These are phyloP conservation scores for Brassica nigra DNA, from an alignment of 345 rosid species.

Conservation along the genomic window DNA sequence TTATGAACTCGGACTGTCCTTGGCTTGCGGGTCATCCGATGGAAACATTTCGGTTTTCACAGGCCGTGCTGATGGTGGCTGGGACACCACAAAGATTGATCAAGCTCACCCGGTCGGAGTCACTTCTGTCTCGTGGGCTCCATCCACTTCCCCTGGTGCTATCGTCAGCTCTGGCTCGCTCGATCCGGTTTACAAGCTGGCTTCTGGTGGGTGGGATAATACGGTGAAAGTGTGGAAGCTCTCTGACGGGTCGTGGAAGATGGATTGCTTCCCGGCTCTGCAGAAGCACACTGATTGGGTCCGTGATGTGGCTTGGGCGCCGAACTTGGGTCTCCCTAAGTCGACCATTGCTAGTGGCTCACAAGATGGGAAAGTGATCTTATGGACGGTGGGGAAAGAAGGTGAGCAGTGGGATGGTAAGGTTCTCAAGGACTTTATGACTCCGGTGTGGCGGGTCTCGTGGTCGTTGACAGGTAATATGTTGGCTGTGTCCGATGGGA, in stretches of 20 bases:
- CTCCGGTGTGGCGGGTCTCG: slow-evolving; percentile 66
- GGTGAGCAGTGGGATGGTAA: slow-evolving; percentile 68
- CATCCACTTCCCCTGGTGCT: slow-evolving; percentile 59
- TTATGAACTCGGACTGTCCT: slow-evolving; percentile 60
- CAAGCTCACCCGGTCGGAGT: slow-evolving; percentile 75
- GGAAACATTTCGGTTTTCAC: slow-evolving; percentile 67
- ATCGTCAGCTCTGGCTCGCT: slow-evolving; percentile 53
- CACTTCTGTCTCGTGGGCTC: slow-evolving; percentile 70
- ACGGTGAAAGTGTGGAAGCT: slow-evolving; percentile 70
- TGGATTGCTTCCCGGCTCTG: slow-evolving; percentile 69
- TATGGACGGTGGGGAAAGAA: slow-evolving; percentile 64
- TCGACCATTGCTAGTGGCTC: slow-evolving; percentile 71
- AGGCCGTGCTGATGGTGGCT: slow-evolving; percentile 60
- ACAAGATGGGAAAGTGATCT: slow-evolving; percentile 64
- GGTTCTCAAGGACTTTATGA: slow-evolving; percentile 61
- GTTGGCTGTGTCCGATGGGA: slow-evolving; percentile 63
- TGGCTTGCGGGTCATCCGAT: slow-evolving; percentile 73
- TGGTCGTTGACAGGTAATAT: slow-evolving; percentile 72
- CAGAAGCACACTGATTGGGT: slow-evolving; percentile 70
- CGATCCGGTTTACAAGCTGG: slow-evolving; percentile 63
- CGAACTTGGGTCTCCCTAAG: slow-evolving; percentile 69
- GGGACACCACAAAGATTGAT: slow-evolving; percentile 64
- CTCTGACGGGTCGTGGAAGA: slow-evolving; percentile 56
- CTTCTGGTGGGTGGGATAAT: slow-evolving; percentile 67
- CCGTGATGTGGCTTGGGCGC: slow-evolving; percentile 77